Evolutionary conservation across 352 stramenopile genomes (phyloP).

Genomic region (Phytophthora capsici): DNA sequence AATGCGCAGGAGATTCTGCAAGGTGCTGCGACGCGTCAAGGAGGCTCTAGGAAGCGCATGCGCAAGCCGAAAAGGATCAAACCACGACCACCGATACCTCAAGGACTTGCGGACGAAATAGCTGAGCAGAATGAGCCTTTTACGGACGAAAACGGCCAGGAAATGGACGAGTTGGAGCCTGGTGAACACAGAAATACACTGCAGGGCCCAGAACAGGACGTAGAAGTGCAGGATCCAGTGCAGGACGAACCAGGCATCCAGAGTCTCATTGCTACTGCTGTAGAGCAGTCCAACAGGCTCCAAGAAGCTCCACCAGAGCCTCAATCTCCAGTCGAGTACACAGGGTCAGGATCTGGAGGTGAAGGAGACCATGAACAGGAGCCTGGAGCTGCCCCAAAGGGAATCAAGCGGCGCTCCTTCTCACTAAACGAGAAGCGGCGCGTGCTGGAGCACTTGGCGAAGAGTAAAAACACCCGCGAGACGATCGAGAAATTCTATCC

Average conservation of each 20-base stretch:
- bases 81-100: slow-evolving; percentile 7
- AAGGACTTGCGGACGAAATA: slow-evolving; percentile 10
- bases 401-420: slow-evolving; percentile 17
- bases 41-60: slow-evolving; percentile 13
- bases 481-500: slow-evolving; percentile 31
- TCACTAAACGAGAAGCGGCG: slow-evolving; percentile 33
- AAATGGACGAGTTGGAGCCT: slow-evolving; percentile 13
- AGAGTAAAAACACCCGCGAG: slow-evolving; percentile 19
- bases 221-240: neutral
- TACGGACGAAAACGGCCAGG: slow-evolving; percentile 6
- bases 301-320: neutral
- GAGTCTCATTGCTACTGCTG: slow-evolving; percentile 15
- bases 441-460: slow-evolving; percentile 29
- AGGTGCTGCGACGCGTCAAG: slow-evolving; percentile 24
- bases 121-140: slow-evolving; percentile 3
- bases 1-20: slow-evolving; percentile 23
- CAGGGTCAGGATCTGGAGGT: slow-evolving; percentile 3
- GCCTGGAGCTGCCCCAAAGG: neutral
- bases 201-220: slow-evolving; percentile 1
- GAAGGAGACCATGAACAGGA: slow-evolving; percentile 10
- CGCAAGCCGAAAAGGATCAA: slow-evolving; percentile 9
- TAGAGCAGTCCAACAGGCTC: slow-evolving; percentile 14
- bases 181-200: slow-evolving; percentile 1
- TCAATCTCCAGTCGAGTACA: neutral
- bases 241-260: slow-evolving; percentile 19